Conservation (phyloP, 2,329 filamentous ascomycete species). For the Fusarium illudens region DNA sequence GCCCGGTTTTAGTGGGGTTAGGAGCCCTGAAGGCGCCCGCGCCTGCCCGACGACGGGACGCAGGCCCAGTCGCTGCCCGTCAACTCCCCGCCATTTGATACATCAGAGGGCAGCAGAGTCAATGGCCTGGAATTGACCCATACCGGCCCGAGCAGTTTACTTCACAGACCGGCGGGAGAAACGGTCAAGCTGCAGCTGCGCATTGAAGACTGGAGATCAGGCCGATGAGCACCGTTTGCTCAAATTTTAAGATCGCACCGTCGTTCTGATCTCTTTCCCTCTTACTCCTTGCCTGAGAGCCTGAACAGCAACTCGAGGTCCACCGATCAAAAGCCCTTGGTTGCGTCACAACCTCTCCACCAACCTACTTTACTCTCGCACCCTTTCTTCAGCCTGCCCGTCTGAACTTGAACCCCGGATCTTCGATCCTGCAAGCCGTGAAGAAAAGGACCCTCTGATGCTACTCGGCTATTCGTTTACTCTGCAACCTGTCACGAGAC, state of each 20-base stretch:
- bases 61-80: neutral
- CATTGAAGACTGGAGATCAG: conserved; percentile 7
- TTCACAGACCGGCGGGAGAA: neutral
- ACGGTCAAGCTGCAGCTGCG: conserved; percentile 11
- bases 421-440: conserved; percentile 2
- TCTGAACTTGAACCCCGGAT: conserved; percentile 5
- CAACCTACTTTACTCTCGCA: conserved; percentile 17
- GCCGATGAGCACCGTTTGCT: neutral
- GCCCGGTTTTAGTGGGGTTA: conserved; percentile 33
- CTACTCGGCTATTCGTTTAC: neutral
- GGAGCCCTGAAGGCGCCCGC: conserved; percentile 27
- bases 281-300: neutral
- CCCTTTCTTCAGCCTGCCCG: conserved; percentile 10
- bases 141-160: neutral
- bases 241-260: neutral
- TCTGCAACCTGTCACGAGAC: conserved; percentile 2
- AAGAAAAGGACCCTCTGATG: neutral
- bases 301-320: conserved; percentile 9
- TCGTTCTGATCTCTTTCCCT: neutral
- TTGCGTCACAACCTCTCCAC: conserved; percentile 37
- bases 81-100: neutral
- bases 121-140: too few species aligned
- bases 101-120: neutral
- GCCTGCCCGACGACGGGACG: neutral
- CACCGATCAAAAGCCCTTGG: conserved; percentile 31